A percentile compares a stretch with the other conserved stretches of the same genome.
Evolutionary conservation across 208 protist genomes (phyloP).

Genomic region (Leishmania guyanensis): DNA sequence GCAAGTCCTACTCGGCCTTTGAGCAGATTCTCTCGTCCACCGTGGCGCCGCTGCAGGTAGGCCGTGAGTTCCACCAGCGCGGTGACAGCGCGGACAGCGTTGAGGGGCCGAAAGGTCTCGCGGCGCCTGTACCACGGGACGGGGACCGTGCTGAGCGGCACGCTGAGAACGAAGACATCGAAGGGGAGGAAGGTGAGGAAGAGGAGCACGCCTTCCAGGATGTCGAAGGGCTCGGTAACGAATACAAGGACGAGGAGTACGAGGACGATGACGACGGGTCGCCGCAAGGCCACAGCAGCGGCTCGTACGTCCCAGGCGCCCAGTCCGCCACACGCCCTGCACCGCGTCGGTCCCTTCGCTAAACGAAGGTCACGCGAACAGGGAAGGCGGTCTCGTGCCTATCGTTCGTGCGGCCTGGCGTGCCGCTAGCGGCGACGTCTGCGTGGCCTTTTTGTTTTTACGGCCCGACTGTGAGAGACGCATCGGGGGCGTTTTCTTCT

Average conservation of each 20-base stretch:
- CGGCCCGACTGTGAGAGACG: not conserved
- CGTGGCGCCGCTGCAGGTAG: slow-evolving; percentile 31
- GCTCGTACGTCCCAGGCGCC: not conserved
- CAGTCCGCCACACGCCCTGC: not conserved
- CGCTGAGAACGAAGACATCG: not conserved
- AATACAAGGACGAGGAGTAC: slow-evolving; percentile 17
- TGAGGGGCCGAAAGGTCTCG: not conserved
- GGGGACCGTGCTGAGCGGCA: not conserved
- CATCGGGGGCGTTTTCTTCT: not conserved
- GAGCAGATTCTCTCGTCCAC: slow-evolving; percentile 50
- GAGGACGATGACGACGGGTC: slow-evolving; percentile 30
- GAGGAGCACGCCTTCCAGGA: slow-evolving; percentile 12
- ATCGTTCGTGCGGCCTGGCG: not conserved
- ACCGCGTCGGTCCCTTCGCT: not conserved
- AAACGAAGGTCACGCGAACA: not conserved
- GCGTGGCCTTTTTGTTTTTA: not conserved
- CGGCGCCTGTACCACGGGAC: not conserved
- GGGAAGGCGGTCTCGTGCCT: not conserved
- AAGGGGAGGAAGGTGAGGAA: slow-evolving; percentile 1
- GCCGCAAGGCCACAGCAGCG: not conserved
- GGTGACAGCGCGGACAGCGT: slow-evolving; percentile 6
- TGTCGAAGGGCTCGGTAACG: slow-evolving; percentile 10
- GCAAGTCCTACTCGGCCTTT: slow-evolving; percentile 35
- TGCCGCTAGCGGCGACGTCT: not conserved
- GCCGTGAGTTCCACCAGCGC: slow-evolving; percentile 44